Conservation (phyloP, 225 moss, liverwort and hornwort species). For the Rhytidiadelphus loreus region DNA sequence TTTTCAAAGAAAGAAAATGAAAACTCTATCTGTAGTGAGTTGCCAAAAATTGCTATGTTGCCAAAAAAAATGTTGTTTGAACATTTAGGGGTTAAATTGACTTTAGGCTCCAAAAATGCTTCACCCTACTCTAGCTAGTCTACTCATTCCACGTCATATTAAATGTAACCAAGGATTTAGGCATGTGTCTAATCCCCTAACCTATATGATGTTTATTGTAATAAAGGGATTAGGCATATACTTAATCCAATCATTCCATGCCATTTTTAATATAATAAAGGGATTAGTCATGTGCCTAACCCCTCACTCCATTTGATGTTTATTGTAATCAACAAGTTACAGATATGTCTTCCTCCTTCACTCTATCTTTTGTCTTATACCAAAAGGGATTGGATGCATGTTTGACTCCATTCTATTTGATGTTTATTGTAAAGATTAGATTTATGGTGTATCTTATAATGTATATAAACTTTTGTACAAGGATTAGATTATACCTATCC, state of each 20-base stretch:
- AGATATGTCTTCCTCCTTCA: not conserved
- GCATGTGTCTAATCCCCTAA: fast-evolving
- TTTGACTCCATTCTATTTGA: not conserved
- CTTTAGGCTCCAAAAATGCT: not conserved
- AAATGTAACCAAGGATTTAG: not conserved
- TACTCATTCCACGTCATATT: not conserved
- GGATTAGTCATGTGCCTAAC: too few relatives aligned
- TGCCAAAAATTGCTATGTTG: too few relatives aligned
- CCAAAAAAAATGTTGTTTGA: too few relatives aligned
- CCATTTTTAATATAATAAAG: too few relatives aligned
- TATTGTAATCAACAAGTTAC: not conserved
- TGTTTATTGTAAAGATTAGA: not conserved
- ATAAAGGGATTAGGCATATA: not conserved
- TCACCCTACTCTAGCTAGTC: fast-evolving
- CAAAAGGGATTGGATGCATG: not conserved
- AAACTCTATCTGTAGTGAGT: too few relatives aligned
- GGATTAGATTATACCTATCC: not conserved
- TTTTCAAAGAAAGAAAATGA: too few relatives aligned
- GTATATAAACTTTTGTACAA: not conserved
- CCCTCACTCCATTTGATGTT: not conserved
- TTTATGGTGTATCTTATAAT: not conserved
- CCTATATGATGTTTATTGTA: not conserved
- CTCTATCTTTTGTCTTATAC: not conserved
- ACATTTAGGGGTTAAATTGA: too few relatives aligned
- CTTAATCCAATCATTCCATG: fast-evolving